phyloP scores from a whole-genome alignment of 2,329 filamentous ascomycete genomes.

The Endocalyx cinctus region DNA sequence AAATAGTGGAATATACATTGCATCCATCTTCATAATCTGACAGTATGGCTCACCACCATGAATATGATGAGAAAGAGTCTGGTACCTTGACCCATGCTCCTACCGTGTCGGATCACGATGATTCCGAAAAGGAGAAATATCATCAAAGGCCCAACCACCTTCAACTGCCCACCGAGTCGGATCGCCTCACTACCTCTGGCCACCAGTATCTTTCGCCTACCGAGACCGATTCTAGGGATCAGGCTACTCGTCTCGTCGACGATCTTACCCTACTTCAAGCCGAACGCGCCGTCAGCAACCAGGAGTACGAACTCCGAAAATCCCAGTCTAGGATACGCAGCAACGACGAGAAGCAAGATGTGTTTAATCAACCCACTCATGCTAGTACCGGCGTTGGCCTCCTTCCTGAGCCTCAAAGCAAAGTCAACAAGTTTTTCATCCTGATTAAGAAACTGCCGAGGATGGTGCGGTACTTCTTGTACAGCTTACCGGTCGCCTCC shows the following conservation, averaged over 20 bases:
- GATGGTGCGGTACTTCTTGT: slow-evolving; percentile 67
- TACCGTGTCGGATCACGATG: neutral
- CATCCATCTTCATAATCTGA: too few relatives aligned
- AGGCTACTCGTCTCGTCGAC: slow-evolving; percentile 23
- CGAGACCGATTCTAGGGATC: slow-evolving; percentile 20
- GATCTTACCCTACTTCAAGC: slow-evolving; percentile 27
- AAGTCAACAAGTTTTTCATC: slow-evolving; percentile 60
- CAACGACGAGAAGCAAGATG: slow-evolving; percentile 20
- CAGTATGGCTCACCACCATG: slow-evolving; percentile 4
- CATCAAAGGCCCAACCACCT: slow-evolving; percentile 14
- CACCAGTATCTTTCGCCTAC: slow-evolving; percentile 15
- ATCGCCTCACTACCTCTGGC: slow-evolving; percentile 9
- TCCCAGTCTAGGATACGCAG: slow-evolving; percentile 18
- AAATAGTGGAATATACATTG: too few relatives aligned
- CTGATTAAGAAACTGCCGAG: slow-evolving; percentile 45
- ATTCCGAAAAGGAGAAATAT: slow-evolving; percentile 5
- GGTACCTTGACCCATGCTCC: neutral
- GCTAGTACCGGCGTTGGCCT: slow-evolving; percentile 9
- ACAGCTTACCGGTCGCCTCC: slow-evolving; percentile 61
- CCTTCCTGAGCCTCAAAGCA: slow-evolving; percentile 57
- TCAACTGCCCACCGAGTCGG: slow-evolving; percentile 13
- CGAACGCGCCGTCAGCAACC: slow-evolving; percentile 23
- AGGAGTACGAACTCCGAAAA: slow-evolving; percentile 17
- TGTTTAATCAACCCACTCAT: slow-evolving; percentile 24
- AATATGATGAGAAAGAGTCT: slow-evolving; percentile 2